Conservation (phyloP, 129 eudicot species). For the Oenanthe sinensis region DNA sequence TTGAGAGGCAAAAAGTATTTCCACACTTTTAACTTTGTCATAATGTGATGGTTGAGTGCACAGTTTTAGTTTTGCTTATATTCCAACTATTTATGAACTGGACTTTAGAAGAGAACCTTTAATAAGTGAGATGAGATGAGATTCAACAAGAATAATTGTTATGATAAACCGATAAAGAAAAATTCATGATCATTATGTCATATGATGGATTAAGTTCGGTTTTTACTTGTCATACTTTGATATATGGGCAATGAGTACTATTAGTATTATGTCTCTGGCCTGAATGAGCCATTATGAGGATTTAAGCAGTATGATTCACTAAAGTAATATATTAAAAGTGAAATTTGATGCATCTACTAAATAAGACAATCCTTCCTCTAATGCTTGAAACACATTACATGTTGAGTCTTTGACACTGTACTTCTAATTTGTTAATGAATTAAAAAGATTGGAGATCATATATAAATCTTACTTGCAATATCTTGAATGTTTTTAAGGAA, state of each 20-base stretch:
- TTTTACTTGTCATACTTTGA: background rate
- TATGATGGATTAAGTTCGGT: background rate
- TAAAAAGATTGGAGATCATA: background rate
- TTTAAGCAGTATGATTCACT: background rate
- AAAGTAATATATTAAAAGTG: background rate
- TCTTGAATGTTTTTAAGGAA: background rate
- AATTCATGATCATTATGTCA: background rate
- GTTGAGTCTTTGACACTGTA: background rate
- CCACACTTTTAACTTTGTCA: background rate
- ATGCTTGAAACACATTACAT: background rate
- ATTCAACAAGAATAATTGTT: background rate
- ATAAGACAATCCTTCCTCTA: background rate
- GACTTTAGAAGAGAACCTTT: background rate
- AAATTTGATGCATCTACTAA: background rate
- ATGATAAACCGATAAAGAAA: background rate
- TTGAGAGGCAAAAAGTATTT: background rate
- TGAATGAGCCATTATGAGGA: background rate
- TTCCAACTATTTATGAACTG: background rate
- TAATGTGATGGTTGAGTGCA: background rate
- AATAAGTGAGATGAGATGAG: background rate
- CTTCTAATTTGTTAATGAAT: background rate
- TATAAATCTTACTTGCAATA: background rate
- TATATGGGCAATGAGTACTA: background rate
- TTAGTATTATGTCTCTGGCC: background rate
- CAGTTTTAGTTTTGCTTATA: background rate